Conservation (phyloP, 2,329 filamentous ascomycete species). For the Colletotrichum sp. region DNA sequence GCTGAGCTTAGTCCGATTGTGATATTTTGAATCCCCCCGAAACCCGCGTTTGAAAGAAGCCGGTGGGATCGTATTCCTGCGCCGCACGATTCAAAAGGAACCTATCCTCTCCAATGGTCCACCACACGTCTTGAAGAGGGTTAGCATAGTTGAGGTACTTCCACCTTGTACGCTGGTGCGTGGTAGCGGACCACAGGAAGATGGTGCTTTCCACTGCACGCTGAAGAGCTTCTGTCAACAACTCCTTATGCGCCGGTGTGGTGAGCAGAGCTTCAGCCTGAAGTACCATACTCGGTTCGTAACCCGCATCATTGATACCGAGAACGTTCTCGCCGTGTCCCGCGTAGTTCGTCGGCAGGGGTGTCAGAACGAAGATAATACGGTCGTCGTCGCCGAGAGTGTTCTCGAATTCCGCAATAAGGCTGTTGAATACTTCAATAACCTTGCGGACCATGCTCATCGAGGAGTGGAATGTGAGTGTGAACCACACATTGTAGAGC, state of each 20-base stretch:
- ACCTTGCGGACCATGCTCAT: background rate
- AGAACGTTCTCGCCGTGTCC: background rate
- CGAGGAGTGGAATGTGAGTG: background rate
- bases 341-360: slow-evolving; percentile 4
- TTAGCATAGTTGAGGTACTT: slow-evolving; percentile 42
- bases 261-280: background rate
- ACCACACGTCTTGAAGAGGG: slow-evolving; percentile 30
- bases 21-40: slow-evolving; percentile 28
- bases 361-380: slow-evolving; percentile 3
- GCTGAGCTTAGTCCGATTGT: background rate
- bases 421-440: background rate
- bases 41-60: slow-evolving; percentile 38
- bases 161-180: slow-evolving; percentile 25
- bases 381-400: background rate
- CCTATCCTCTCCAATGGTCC: slow-evolving; percentile 31
- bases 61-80: slow-evolving; percentile 34
- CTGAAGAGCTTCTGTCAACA: slow-evolving; percentile 34
- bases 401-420: background rate
- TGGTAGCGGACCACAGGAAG: slow-evolving; percentile 12
- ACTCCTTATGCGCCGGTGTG: slow-evolving; percentile 29
- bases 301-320: background rate
- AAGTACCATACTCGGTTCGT: background rate
- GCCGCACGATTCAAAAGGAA: slow-evolving; percentile 14
- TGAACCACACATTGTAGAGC: slow-evolving; percentile 3
- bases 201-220: background rate